Evolutionary conservation across 2,329 filamentous ascomycete genomes (phyloP), one percentile per base, ranked within the genome.

Genomic region (Aspergillus sp.): DNA sequence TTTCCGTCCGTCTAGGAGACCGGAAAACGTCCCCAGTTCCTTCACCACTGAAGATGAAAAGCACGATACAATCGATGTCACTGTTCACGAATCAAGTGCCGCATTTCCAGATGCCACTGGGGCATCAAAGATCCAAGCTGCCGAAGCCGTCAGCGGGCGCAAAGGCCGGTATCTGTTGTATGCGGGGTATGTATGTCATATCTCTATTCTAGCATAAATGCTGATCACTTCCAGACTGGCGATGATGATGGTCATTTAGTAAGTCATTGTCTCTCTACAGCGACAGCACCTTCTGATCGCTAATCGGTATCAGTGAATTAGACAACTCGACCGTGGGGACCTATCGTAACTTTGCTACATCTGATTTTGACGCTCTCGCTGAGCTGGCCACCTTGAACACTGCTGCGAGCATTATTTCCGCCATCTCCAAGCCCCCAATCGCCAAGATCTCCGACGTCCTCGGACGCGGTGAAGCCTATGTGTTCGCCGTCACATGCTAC

Each of bases 371-470:
- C 57, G 64, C 71, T 6, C 67, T 79, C 2, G 72, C 76, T 13
- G 69, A 72, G 61, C 65, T 76, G 32, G 70, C 73, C 2, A 73
- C 74, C 1, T 62, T 79, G 6, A 70, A 69, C 43, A 78, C 77
- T 0, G 76, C 76, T 4, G 70, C 69, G 5, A 73, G 72, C 32
- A 77, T 80, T 38, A 69, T 79, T 32, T 72, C 72, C 8, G 76
- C 76, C 2, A 72, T 79, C 8, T 58, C 74, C 17, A 80, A 81
- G 63, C 74, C 78, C 0, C 76, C 76, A 0, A 74, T 79, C 10
- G 77, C 79, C 12, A 80, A 80, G 58, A 60, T 79, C 5, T 79
- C 78, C 5, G 76, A 80, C 59, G 76, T 80, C 15, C 65, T 79
- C 12, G 78, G 79, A 1, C 71, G 78, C 58, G 77, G 68, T 7